Conservation (phyloP, 306 rosid species). For the Ceratonia siliqua region DNA sequence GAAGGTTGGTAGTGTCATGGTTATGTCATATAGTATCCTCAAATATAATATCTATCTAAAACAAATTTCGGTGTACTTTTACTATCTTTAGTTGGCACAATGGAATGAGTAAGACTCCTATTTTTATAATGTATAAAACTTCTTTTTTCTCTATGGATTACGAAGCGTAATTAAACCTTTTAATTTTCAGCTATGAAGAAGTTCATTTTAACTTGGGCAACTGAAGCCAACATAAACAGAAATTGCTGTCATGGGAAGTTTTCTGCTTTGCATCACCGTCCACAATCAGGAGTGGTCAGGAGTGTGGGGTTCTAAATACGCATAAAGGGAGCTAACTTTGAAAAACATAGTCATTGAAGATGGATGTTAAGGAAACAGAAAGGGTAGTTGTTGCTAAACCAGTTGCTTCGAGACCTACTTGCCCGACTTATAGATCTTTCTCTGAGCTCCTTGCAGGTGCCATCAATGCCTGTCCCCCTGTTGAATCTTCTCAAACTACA, state of each 20-base stretch:
- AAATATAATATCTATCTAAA: not conserved
- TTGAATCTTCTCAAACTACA: constrained; percentile 51
- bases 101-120: not conserved
- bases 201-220: constrained; percentile 7
- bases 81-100: not conserved
- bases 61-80: not conserved
- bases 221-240: not conserved
- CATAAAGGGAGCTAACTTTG: constrained; percentile 5
- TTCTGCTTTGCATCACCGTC: too few relatives aligned
- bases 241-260: not conserved
- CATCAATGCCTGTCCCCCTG: constrained; percentile 55
- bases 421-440: constrained; percentile 71
- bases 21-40: not conserved
- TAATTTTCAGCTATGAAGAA: not conserved
- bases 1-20: not conserved
- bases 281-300: too few relatives aligned
- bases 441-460: constrained; percentile 86
- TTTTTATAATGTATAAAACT: not conserved
- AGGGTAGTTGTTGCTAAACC: constrained; percentile 77
- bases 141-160: not conserved
- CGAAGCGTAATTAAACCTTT: not conserved
- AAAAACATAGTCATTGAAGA: constrained; percentile 28
- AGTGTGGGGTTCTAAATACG: too few relatives aligned
- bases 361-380: constrained; percentile 78
- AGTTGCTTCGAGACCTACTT: constrained; percentile 81